Conservation (phyloP, 305 asterid genomes). For the Fraxinus nigra region DNA sequence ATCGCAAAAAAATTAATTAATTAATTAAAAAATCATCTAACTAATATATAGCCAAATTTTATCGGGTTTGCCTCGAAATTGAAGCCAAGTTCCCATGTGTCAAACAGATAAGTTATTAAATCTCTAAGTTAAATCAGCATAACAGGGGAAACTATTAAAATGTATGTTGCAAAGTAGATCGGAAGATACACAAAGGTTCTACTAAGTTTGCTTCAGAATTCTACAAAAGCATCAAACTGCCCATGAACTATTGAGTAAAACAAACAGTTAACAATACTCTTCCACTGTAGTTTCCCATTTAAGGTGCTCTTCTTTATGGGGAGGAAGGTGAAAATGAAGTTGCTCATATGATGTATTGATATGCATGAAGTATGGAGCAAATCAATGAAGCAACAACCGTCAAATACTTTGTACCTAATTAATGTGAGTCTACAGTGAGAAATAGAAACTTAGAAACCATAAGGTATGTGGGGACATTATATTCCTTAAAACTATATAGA, state of each 20-base stretch:
- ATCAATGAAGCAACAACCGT: neutral
- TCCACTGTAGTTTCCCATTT: neutral
- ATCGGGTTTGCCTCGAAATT: neutral
- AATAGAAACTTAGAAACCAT: neutral
- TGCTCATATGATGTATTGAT: neutral
- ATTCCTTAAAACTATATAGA: neutral
- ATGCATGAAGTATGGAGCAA: neutral
- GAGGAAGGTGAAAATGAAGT: neutral
- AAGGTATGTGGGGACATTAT: neutral
- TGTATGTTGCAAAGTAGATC: neutral
- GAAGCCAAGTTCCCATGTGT: neutral
- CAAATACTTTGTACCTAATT: neutral
- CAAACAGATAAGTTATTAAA: neutral
- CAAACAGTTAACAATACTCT: neutral
- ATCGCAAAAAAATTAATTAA: neutral
- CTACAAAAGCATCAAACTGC: neutral
- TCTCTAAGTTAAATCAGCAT: neutral
- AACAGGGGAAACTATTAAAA: neutral
- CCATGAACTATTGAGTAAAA: neutral
- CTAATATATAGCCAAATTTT: neutral
- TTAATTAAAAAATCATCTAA: neutral
- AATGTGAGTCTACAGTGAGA: neutral
- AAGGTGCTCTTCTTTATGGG: neutral
- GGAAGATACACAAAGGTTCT: neutral
- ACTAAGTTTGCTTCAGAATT: neutral